Conservation (phyloP, 164 flowering plant genomes). For the Hamamelis virginiana region DNA sequence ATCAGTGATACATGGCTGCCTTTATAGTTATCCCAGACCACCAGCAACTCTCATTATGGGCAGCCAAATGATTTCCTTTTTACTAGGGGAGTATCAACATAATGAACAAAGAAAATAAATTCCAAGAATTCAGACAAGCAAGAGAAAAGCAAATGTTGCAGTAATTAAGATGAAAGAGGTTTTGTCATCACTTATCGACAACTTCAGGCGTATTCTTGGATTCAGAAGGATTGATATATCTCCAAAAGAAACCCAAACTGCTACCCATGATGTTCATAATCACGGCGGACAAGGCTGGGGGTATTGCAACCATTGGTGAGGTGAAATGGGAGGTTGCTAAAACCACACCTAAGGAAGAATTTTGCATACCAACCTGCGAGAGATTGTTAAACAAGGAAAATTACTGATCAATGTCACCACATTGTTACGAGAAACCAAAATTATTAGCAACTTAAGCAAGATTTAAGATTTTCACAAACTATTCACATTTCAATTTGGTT, state of each 20-base stretch:
- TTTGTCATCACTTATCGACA: neutral
- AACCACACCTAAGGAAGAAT: slow-evolving; percentile 79
- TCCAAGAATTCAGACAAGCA: neutral
- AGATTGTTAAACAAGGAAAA: neutral
- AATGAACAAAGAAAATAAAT: neutral
- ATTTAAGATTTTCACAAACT: no score
- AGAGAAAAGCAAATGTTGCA: neutral
- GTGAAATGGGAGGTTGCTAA: slow-evolving; percentile 76
- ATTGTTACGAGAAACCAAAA: no score
- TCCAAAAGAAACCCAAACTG: slow-evolving; percentile 73
- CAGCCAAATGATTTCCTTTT: no score
- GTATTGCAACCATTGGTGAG: slow-evolving; percentile 74
- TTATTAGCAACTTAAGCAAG: no score
- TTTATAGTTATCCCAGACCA: no score
- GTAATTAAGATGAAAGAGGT: neutral
- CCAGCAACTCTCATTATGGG: no score
- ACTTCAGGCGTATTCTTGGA: slow-evolving; percentile 5
- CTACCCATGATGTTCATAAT: slow-evolving; percentile 91
- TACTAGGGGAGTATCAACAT: no score
- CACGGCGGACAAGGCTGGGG: slow-evolving; percentile 79
- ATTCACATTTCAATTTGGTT: no score
- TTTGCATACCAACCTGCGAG: slow-evolving; percentile 87
- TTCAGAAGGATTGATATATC: slow-evolving; percentile 50
- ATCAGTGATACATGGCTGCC: no score
- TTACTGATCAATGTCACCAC: neutral